phyloP scores from a whole-genome alignment of 805 yeast genomes.

The Lipomyces yamadae region DNA sequence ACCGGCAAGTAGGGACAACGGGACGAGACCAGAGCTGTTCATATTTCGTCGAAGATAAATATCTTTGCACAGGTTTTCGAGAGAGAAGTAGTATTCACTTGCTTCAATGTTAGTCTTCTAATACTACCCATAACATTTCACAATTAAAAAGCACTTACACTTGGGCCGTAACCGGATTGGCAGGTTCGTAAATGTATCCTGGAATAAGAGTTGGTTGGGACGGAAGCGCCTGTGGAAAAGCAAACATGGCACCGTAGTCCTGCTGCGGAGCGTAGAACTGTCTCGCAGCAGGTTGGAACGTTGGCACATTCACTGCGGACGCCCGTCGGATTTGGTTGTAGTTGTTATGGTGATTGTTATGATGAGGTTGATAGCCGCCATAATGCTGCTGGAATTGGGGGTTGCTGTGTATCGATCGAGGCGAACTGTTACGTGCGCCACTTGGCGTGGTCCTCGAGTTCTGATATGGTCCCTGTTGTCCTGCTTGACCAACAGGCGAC shows the following conservation, averaged over 20 bases:
- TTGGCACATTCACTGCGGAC: slow-evolving; percentile 25
- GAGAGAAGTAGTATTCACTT: slow-evolving; percentile 83
- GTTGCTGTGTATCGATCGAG: slow-evolving; percentile 25
- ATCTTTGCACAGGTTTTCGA: slow-evolving; percentile 86
- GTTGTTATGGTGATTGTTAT: slow-evolving; percentile 20
- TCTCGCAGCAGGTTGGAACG: slow-evolving; percentile 30
- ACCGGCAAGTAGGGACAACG: slow-evolving; percentile 62
- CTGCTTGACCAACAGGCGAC: slow-evolving; percentile 14
- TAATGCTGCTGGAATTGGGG: slow-evolving; percentile 29
- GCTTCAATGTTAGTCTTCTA: not conserved
- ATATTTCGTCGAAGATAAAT: slow-evolving; percentile 78
- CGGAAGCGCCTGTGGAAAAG: slow-evolving; percentile 20
- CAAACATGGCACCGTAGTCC: slow-evolving; percentile 31
- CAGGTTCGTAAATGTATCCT: slow-evolving; percentile 28
- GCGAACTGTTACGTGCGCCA: slow-evolving; percentile 30
- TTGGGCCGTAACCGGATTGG: slow-evolving; percentile 23
- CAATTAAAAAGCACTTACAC: slow-evolving; percentile 19
- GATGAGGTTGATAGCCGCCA: slow-evolving; percentile 28
- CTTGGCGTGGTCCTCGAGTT: slow-evolving; percentile 9
- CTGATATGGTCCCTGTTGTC: slow-evolving; percentile 10
- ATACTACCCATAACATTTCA: not conserved
- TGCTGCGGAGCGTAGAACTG: slow-evolving; percentile 31
- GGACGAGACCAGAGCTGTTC: slow-evolving; percentile 76
- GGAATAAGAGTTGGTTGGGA: slow-evolving; percentile 25
- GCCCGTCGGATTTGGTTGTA: slow-evolving; percentile 28